Percentiles rank a stretch among this genome's conserved stretches.
Evolutionary conservation across 2,329 filamentous ascomycete genomes (phyloP).

Genomic region (Sporothrix mexicana): DNA sequence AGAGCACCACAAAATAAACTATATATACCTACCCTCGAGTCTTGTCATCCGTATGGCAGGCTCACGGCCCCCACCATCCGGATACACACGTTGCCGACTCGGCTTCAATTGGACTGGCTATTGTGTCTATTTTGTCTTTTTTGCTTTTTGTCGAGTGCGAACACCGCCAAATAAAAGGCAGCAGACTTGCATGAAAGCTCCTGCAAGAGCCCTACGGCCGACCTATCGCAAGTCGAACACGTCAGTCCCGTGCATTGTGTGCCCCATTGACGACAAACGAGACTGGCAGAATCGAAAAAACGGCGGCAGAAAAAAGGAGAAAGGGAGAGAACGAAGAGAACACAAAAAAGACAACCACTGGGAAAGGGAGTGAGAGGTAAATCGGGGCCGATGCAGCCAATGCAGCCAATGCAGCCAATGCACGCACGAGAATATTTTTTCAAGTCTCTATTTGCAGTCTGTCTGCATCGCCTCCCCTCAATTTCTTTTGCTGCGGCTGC

Average conservation of each 20-base stretch:
- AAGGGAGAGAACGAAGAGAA: not conserved
- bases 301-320: not conserved
- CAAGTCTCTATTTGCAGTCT: not conserved
- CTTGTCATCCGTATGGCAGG: not conserved
- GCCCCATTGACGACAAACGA: not conserved
- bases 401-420: slow-evolving; percentile 26
- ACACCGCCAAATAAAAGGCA: slow-evolving; percentile 1
- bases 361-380: not conserved
- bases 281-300: not conserved
- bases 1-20: not conserved
- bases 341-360: not conserved
- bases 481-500: not conserved
- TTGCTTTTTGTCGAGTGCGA: not conserved
- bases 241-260: slow-evolving; percentile 35
- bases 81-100: not conserved
- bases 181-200: slow-evolving; percentile 9
- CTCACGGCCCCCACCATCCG: too few species aligned
- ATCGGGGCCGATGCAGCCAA: slow-evolving; percentile 18
- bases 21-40: not conserved
- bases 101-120: not conserved
- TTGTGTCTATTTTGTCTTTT: not conserved
- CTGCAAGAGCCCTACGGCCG: not conserved
- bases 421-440: slow-evolving; percentile 3
- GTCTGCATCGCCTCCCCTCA: not conserved
- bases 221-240: slow-evolving; percentile 34